Percentiles rank a stretch among this genome's conserved stretches.
Evolutionary conservation across 352 stramenopile genomes (phyloP).

Genomic region (Aphanomyces euteiches): DNA sequence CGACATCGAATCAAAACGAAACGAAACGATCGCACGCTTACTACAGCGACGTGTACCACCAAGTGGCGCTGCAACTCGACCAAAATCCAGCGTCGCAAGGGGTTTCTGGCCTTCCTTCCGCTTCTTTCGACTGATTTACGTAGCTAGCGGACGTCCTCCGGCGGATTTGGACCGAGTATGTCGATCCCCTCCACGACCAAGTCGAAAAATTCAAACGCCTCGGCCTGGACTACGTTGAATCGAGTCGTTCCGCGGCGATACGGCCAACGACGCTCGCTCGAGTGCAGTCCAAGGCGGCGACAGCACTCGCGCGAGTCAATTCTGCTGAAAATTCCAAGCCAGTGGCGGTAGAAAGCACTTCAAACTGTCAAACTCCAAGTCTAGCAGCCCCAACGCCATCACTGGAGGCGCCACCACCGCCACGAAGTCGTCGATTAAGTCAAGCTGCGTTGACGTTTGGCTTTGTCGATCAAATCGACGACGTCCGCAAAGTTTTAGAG

Average conservation of each 20-base stretch:
- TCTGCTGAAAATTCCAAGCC: too few relatives aligned
- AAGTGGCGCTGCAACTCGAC: conserved; percentile 11
- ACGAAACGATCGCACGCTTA: background rate
- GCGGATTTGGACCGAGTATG: conserved; percentile 16
- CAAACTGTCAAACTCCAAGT: too few relatives aligned
- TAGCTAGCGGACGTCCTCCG: conserved; percentile 1
- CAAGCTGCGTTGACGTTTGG: background rate
- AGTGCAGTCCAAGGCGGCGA: too few relatives aligned
- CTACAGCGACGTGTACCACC: conserved; percentile 1
- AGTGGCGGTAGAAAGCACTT: too few relatives aligned
- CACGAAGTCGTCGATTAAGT: background rate
- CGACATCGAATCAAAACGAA: background rate
- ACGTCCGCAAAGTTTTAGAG: background rate
- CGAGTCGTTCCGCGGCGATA: too few relatives aligned
- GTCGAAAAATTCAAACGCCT: conserved; percentile 3
- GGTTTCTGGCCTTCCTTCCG: background rate
- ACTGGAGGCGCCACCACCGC: too few relatives aligned
- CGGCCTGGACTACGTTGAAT: background rate
- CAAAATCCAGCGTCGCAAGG: background rate
- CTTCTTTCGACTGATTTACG: background rate
- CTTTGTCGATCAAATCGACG: background rate
- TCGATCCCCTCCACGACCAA: conserved; percentile 14
- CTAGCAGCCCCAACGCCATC: too few relatives aligned
- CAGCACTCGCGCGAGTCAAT: too few relatives aligned
- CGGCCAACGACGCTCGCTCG: too few relatives aligned